Conservation (phyloP, 306 rosid genomes). For the Trichosanthes cucumerina region DNA sequence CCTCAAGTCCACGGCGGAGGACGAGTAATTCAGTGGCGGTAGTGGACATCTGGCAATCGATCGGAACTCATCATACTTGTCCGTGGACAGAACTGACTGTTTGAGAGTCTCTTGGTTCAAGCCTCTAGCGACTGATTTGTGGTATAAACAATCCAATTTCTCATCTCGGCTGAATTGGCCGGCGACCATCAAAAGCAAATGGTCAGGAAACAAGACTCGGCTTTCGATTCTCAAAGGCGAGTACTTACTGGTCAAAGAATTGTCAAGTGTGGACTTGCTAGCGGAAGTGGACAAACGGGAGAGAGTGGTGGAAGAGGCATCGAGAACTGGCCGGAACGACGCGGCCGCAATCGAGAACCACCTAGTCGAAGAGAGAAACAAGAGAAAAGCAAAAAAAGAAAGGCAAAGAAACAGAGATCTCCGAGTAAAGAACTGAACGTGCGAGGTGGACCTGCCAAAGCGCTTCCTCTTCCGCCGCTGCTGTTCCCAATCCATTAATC, state of each 20-base stretch:
- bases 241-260: conserved; percentile 18
- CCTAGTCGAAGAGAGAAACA: conserved; percentile 33
- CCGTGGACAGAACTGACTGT: conserved; percentile 43
- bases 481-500: conserved; percentile 58
- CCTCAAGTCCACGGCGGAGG: conserved; percentile 39
- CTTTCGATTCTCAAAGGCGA: conserved; percentile 29
- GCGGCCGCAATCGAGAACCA: conserved; percentile 25
- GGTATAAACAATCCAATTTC: conserved; percentile 53
- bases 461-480: conserved; percentile 62
- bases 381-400: conserved; percentile 38
- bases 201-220: conserved; percentile 67
- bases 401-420: conserved; percentile 56
- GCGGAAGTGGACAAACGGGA: conserved; percentile 44
- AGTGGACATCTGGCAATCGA: conserved; percentile 69
- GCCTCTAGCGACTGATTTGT: conserved; percentile 16
- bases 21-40: conserved; percentile 32
- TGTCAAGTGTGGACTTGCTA: conserved; percentile 41
- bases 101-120: conserved; percentile 12
- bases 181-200: conserved; percentile 37
- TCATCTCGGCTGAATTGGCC: background rate
- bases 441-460: conserved; percentile 15
- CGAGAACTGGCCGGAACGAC: conserved; percentile 38
- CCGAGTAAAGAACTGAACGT: conserved; percentile 19
- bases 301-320: conserved; percentile 37
- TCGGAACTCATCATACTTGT: conserved; percentile 45